These are phyloP conservation scores for Salix exigua DNA, from an alignment of 345 rosid genomes.

Conservation along the genomic window DNA sequence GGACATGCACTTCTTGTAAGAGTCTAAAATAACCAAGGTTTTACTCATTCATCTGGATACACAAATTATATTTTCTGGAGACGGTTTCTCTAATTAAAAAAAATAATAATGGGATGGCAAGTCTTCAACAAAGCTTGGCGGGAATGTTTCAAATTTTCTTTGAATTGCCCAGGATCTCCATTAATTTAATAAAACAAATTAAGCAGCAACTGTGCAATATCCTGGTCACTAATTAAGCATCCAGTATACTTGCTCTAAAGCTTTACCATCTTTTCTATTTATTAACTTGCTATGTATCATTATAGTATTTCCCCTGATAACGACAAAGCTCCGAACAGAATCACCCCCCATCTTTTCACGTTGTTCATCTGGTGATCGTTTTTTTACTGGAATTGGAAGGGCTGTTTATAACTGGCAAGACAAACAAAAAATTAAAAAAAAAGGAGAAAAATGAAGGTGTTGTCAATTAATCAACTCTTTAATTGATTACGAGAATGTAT, in stretches of 20 bases:
- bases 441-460: background rate
- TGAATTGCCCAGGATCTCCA: background rate
- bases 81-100: too few species aligned
- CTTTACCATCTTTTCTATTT: constrained; percentile 10
- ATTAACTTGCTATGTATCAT: constrained; percentile 18
- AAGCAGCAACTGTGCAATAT: too few species aligned
- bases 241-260: background rate
- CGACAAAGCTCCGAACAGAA: constrained; percentile 11
- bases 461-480: background rate
- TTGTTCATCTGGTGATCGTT: background rate
- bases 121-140: background rate
- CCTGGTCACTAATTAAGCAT: background rate
- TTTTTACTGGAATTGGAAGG: too few species aligned
- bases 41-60: accelerated
- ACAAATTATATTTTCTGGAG: accelerated
- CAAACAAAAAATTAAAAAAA: too few species aligned
- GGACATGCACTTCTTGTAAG: too few species aligned
- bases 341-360: background rate
- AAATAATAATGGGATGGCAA: background rate
- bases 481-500: background rate
- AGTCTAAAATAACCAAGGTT: accelerated
- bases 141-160: constrained; percentile 3
- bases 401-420: background rate
- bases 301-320: constrained; percentile 21
- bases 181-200: background rate